These are phyloP conservation scores for Cadophora sp. DNA, from an alignment of 2,329 filamentous ascomycete species.

Conservation along the genomic window DNA sequence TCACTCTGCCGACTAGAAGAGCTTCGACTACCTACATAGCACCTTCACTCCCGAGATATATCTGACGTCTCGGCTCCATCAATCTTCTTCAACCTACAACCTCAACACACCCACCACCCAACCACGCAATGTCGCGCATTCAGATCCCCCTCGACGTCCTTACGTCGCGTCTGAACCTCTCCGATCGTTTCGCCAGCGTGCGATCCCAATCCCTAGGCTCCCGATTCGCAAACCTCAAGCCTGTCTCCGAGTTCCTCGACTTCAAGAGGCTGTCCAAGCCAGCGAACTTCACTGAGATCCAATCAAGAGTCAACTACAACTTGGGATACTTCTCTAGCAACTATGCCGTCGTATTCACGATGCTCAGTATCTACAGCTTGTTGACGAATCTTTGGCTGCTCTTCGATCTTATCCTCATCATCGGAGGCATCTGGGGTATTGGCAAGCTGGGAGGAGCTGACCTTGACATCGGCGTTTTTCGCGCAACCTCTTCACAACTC, in stretches of 20 bases:
- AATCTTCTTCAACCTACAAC: constrained; percentile 9
- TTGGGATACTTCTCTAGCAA: constrained; percentile 97
- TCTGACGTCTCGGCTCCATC: constrained; percentile 11
- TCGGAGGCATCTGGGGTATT: constrained; percentile 88
- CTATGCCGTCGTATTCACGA: constrained; percentile 91
- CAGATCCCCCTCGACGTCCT: constrained; percentile 91
- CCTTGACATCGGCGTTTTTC: constrained; percentile 82
- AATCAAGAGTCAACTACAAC: constrained; percentile 97
- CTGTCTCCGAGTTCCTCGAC: constrained; percentile 92
- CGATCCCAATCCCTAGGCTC: constrained; percentile 79
- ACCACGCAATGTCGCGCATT: constrained; percentile 76
- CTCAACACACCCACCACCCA: constrained; percentile 8
- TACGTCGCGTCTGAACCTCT: constrained; percentile 87
- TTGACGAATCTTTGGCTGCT: constrained; percentile 86
- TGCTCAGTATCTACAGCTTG: constrained; percentile 95
- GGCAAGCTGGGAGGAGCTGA: constrained; percentile 89
- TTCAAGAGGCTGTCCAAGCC: constrained; percentile 96
- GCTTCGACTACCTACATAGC: constrained; percentile 16
- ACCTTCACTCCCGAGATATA: background rate
- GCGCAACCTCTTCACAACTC: constrained; percentile 88
- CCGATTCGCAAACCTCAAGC: constrained; percentile 91
- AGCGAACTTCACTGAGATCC: constrained; percentile 85
- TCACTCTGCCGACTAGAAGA: constrained; percentile 17
- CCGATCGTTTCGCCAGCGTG: constrained; percentile 83
- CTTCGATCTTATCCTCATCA: constrained; percentile 90